Base-by-base conservation (phyloP, 805 yeast genomes). In the Candida pini region DNA sequence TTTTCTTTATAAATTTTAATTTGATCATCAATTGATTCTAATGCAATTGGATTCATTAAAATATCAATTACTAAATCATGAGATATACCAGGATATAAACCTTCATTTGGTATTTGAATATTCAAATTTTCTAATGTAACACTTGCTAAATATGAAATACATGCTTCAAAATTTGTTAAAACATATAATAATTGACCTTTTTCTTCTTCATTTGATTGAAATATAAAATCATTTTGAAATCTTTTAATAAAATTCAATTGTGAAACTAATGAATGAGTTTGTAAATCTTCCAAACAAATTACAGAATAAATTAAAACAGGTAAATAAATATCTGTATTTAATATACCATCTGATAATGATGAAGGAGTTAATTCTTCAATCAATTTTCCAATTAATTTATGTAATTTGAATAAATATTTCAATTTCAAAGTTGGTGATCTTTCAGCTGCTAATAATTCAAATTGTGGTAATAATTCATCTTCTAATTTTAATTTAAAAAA, bases 131-230 rank as follows among this genome's bases (percentile, higher is more conserved):
- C 56, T 7, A 53, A 21, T 0, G 58, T 58, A 5, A 58, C 63
- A 29, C 58, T 56, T 3, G 56, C 45, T 15, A 61, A 33, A 32
- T 60, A 61, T 6, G 62, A 52, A 10, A 61, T 36, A 21, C 62
- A 49, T 4, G 66, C 66, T 39, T 61, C 65, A 33, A 58, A 49
- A 33, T 61, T 61, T 1, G 66, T 60, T 28, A 56, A 40, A 13
- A 58, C 60, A 33, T 61, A 61, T 13, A 60, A 37, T 22, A 61
- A 35, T 30, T 55, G 56, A 5, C 64, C 63, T 17, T 36, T 49
- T 29, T 57, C 62, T n/a, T 47, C 48, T 32, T 53, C 51, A 23
- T 38, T 33, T 9, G 45, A 42, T 17, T 49, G 58, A 38, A 49
- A 59, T 7, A 58, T 40, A 18, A 30, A 34, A 26, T 52, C 54